Evolutionary conservation across 345 rosid species (phyloP).

Genomic region (Lumnitzera littorea): DNA sequence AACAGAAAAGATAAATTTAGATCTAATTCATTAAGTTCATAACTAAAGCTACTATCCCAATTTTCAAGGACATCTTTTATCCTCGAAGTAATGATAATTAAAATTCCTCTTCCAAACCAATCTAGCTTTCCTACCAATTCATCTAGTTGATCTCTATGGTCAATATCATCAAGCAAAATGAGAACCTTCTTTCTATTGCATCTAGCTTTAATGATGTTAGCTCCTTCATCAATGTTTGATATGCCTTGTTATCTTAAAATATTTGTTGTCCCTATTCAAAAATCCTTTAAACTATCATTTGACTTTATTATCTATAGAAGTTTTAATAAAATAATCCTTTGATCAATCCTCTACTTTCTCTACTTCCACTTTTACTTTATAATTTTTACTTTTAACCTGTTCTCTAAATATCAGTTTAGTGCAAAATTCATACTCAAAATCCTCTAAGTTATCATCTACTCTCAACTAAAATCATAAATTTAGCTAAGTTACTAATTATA

Average conservation of each 20-base stretch:
- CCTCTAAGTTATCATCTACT: too few relatives aligned
- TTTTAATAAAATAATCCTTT: too few relatives aligned
- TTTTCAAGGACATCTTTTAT: neutral
- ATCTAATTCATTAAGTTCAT: neutral
- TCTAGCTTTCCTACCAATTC: neutral
- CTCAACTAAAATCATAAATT: too few relatives aligned
- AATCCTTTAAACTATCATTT: too few relatives aligned
- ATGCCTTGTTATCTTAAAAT: neutral
- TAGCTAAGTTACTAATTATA: too few relatives aligned
- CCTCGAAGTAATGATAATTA: constrained; percentile 8
- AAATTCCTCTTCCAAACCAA: constrained; percentile 2
- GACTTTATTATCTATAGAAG: too few relatives aligned
- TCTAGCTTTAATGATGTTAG: neutral
- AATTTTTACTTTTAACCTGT: too few relatives aligned
- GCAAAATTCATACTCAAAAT: too few relatives aligned
- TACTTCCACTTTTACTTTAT: too few relatives aligned
- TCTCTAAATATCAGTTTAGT: too few relatives aligned
- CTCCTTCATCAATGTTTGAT: neutral
- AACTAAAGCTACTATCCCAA: neutral
- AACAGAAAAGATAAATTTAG: neutral
- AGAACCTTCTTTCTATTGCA: neutral
- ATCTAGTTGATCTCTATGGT: neutral
- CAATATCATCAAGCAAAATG: constrained; percentile 1
- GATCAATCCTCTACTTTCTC: too few relatives aligned
- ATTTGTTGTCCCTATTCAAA: too few relatives aligned